phyloP scores from a whole-genome alignment of 169 alveolate genomes.

The Eimeria acervulina region DNA sequence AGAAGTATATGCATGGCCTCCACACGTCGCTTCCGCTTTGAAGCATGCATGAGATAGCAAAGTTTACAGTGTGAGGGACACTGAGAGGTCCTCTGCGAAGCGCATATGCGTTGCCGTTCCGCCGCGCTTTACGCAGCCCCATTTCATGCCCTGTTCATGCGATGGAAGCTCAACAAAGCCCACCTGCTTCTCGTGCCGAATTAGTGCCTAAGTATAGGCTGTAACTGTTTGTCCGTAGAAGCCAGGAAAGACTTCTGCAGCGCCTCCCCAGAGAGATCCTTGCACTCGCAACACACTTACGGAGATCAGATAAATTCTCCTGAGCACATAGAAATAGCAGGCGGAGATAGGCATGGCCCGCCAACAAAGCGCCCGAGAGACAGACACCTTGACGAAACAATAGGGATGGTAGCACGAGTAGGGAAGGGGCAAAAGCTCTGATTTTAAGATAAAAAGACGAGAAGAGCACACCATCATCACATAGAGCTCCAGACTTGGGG shows the following conservation, averaged over 20 bases:
- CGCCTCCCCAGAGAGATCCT: constrained; percentile 67
- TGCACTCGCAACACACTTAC: constrained; percentile 66
- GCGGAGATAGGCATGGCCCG: not conserved
- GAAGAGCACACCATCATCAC: constrained; percentile 31
- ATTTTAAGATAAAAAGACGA: not conserved
- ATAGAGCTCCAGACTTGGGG: constrained; percentile 59
- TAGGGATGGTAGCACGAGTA: not conserved
- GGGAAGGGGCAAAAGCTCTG: not conserved
- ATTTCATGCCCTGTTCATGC: not conserved
- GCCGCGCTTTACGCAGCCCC: not conserved
- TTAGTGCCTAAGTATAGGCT: constrained; percentile 54
- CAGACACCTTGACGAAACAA: not conserved
- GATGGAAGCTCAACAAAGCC: not conserved
- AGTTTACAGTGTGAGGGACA: not conserved
- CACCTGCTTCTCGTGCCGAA: constrained; percentile 35
- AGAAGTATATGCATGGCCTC: not conserved
- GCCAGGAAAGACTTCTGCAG: constrained; percentile 51
- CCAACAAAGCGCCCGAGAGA: not conserved
- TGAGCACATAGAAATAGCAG: not conserved
- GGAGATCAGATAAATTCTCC: constrained; percentile 61
- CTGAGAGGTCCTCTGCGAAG: not conserved
- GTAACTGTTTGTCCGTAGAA: constrained; percentile 7
- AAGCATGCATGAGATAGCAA: not conserved
- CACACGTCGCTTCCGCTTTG: not conserved
- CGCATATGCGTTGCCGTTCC: not conserved